Evolutionary conservation across 208 protist genomes (phyloP).

Genomic region (Paratrypanosoma confusum): DNA sequence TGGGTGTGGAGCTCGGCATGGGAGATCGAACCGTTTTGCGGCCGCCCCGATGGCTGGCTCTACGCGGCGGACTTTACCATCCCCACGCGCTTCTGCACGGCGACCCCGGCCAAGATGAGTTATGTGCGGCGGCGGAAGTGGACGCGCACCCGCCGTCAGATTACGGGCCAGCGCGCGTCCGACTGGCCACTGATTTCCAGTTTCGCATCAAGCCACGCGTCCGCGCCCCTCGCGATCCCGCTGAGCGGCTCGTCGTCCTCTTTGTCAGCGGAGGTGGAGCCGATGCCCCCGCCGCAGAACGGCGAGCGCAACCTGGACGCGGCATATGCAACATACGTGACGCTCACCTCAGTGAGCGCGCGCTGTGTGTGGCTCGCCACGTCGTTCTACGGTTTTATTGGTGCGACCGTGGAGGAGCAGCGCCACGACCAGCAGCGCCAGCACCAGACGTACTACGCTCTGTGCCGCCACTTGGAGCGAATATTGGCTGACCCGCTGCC

Average conservation of each 20-base stretch:
- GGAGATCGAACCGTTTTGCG: conserved; percentile 8
- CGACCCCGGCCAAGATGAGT: conserved; percentile 5
- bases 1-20: conserved; percentile 15
- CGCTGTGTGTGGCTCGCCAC: conserved; percentile 7
- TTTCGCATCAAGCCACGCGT: no score
- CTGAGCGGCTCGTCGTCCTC: not conserved
- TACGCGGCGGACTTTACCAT: conserved; percentile 20
- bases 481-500: no score
- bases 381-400: conserved; percentile 9
- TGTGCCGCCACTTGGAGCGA: no score
- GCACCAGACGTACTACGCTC: no score
- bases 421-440: conserved; percentile 4
- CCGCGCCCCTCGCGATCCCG: no score
- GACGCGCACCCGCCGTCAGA: conserved; percentile 11
- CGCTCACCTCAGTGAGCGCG: no score
- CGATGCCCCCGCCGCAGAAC: no score
- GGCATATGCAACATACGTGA: no score
- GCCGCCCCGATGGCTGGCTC: conserved; percentile 13
- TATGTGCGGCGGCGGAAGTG: conserved; percentile 20
- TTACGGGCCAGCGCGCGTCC: not conserved
- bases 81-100: conserved; percentile 7
- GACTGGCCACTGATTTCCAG: no score
- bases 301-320: no score
- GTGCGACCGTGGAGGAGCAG: conserved; percentile 8
- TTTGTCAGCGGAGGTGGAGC: conserved; percentile 1